Conservation (phyloP, 2,329 filamentous ascomycete species). For the Aureobasidium mangrovei region DNA sequence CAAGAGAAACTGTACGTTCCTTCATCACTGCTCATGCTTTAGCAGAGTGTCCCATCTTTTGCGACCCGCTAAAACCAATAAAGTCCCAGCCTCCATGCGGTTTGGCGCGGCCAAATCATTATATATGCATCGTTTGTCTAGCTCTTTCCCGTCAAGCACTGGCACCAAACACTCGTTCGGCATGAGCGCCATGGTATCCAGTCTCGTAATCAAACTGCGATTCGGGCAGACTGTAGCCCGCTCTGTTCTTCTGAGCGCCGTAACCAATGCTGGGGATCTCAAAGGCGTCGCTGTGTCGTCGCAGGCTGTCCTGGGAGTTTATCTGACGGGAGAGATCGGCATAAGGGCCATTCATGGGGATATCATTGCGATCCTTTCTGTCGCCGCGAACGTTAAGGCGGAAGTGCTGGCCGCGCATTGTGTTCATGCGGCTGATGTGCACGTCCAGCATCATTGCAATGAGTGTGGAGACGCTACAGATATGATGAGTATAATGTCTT, state of each 20-base stretch:
- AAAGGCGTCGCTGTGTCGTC: constrained; percentile 26
- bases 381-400: constrained; percentile 32
- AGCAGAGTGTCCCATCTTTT: background rate
- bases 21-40: background rate
- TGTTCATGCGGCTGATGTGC: constrained; percentile 38
- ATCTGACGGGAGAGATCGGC: constrained; percentile 18
- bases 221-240: constrained; percentile 33
- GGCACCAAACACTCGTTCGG: constrained; percentile 14
- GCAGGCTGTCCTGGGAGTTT: constrained; percentile 15
- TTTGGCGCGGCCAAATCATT: background rate
- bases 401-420: constrained; percentile 40
- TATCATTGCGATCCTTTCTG: background rate
- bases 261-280: constrained; percentile 23
- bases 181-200: constrained; percentile 29
- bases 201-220: constrained; percentile 38
- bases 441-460: constrained; percentile 43
- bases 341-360: constrained; percentile 20
- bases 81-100: background rate
- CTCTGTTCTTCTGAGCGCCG: constrained; percentile 16
- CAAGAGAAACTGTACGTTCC: background rate
- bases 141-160: background rate
- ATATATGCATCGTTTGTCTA: background rate
- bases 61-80: background rate
- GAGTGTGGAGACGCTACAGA: constrained; percentile 36
- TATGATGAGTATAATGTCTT: background rate